Percentiles rank a stretch among this genome's conserved stretches.
Conservation (phyloP, 345 rosid genomes). For the Eucalyptus erythrocorys region DNA sequence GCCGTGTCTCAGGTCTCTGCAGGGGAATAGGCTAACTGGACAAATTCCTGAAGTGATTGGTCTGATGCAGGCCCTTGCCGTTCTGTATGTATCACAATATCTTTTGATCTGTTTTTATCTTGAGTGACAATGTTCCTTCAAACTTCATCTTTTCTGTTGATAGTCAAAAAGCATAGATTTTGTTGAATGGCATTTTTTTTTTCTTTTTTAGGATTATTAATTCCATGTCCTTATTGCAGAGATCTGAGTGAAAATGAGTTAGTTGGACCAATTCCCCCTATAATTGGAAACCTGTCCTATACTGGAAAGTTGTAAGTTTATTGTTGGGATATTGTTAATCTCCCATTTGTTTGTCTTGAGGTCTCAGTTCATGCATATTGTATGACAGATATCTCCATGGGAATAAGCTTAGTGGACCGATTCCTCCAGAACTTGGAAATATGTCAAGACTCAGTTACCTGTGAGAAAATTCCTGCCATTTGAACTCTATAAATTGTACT, state of each 20-base stretch:
- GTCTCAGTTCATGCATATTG: neutral
- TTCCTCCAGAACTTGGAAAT: constrained; percentile 97
- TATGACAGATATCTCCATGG: constrained; percentile 76
- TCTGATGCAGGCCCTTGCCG: constrained; percentile 97
- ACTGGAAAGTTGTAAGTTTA: constrained; percentile 81
- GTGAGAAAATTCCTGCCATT: constrained; percentile 21
- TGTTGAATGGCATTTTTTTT: neutral
- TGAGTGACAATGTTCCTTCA: neutral
- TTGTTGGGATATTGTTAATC: neutral
- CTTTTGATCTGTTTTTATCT: neutral
- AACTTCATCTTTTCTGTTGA: neutral
- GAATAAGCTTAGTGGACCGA: constrained; percentile 71
- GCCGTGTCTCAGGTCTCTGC: constrained; percentile 54
- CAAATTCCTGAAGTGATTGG: constrained; percentile 87
- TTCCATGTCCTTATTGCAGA: constrained; percentile 12
- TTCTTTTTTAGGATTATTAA: neutral
- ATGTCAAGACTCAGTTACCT: constrained; percentile 94
- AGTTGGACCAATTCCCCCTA: constrained; percentile 76
- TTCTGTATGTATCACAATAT: constrained; percentile 42
- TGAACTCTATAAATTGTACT: neutral
- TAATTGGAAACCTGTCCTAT: constrained; percentile 85
- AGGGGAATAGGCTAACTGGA: constrained; percentile 74
- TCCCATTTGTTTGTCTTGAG: neutral
- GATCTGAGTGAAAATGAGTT: constrained; percentile 93
- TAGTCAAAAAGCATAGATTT: neutral